phyloP scores from a whole-genome alignment of 2,329 filamentous ascomycete genomes.

The Aspergillus felis region DNA sequence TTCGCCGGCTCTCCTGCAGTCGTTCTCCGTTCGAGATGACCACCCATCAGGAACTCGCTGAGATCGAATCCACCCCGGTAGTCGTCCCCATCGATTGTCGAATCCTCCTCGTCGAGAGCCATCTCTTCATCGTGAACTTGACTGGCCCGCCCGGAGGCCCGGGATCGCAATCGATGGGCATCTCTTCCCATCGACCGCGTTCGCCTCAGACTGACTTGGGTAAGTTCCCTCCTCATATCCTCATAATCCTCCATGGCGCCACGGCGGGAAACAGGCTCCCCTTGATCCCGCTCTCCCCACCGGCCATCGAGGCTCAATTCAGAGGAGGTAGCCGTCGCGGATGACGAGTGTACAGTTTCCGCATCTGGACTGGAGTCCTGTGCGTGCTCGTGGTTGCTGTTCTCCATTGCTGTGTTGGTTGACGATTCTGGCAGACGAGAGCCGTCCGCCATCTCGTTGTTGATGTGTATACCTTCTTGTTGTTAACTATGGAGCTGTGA shows the following conservation, averaged over 20 bases:
- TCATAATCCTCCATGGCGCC: conserved; percentile 59
- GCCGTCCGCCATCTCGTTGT: conserved; percentile 7
- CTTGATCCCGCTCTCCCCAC: conserved; percentile 61
- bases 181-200: conserved; percentile 30
- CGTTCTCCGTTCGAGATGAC: conserved; percentile 70
- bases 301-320: conserved; percentile 43
- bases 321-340: neutral
- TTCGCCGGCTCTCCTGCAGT: conserved; percentile 64
- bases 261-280: conserved; percentile 49
- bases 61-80: conserved; percentile 58
- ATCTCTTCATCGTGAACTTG: conserved; percentile 42
- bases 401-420: conserved; percentile 5
- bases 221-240: conserved; percentile 54
- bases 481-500: neutral
- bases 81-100: conserved; percentile 11
- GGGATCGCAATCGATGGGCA: conserved; percentile 23
- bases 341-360: neutral
- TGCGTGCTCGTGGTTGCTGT: conserved; percentile 1
- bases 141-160: conserved; percentile 17
- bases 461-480: neutral
- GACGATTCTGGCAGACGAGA: conserved; percentile 7
- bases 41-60: conserved; percentile 66
- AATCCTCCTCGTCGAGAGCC: conserved; percentile 40
- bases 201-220: conserved; percentile 46
- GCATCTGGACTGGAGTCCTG: neutral